Percentiles rank a stretch among this genome's conserved stretches.
These are phyloP conservation scores for Geopyxis carbonaria DNA, from an alignment of 495 filamentous ascomycete genomes.

Conservation along the genomic window DNA sequence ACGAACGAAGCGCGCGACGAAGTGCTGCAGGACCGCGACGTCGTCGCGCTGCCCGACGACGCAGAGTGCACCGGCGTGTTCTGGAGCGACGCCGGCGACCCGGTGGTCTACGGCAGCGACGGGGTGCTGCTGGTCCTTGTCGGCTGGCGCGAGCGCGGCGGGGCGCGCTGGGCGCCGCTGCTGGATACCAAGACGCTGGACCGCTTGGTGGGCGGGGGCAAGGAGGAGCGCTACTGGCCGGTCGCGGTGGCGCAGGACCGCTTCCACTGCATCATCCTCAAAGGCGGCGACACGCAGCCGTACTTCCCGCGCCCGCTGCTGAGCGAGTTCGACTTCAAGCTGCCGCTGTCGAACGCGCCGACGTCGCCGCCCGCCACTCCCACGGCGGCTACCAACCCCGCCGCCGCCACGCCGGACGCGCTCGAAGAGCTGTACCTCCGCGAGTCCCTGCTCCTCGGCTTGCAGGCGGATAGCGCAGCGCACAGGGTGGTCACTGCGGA, in stretches of 20 bases:
- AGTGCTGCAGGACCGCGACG: slow-evolving; percentile 77
- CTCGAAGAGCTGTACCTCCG: slow-evolving; percentile 70
- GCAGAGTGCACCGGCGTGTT: slow-evolving; percentile 62
- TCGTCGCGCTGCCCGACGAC: slow-evolving; percentile 61
- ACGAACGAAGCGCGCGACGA: slow-evolving; percentile 90
- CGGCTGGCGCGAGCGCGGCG: slow-evolving; percentile 73
- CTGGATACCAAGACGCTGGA: slow-evolving; percentile 73
- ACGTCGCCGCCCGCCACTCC: neutral
- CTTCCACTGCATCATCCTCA: slow-evolving; percentile 98
- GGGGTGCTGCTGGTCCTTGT: slow-evolving; percentile 72
- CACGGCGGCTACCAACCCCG: slow-evolving; percentile 1
- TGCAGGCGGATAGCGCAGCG: slow-evolving; percentile 54
- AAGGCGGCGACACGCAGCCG: slow-evolving; percentile 80
- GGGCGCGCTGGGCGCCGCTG: slow-evolving; percentile 80
- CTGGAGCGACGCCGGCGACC: slow-evolving; percentile 82
- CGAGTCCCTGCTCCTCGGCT: slow-evolving; percentile 47
- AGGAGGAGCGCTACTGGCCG: slow-evolving; percentile 85
- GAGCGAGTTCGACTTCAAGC: slow-evolving; percentile 79
- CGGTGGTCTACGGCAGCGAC: slow-evolving; percentile 81
- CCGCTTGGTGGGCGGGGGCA: slow-evolving; percentile 63
- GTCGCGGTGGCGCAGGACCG: slow-evolving; percentile 81
- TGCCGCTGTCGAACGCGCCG: slow-evolving; percentile 49
- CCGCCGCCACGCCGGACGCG: slow-evolving; percentile 18
- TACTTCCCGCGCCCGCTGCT: slow-evolving; percentile 90
- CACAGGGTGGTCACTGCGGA: slow-evolving; percentile 37